Base-by-base conservation (phyloP, 2,329 filamentous ascomycete genomes). In the Endothia cerciana region DNA sequence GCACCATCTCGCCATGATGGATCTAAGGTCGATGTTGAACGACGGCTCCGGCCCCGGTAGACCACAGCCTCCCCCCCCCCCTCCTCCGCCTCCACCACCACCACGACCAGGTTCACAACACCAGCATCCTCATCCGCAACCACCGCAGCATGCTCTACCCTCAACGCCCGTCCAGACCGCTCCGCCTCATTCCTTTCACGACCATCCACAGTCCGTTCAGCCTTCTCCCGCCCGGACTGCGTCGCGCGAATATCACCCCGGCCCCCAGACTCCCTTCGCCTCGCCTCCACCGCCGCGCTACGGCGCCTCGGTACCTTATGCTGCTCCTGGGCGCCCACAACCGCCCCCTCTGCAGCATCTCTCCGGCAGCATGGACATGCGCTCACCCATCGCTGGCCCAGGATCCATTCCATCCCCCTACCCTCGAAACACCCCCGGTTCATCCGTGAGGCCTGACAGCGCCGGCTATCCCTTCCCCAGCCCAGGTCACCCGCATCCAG, bases 11-110 rank as follows among this genome's bases (percentile, higher is more conserved):
- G 61, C 59, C 15, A 73, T 65, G 63, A 82, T 87, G 84, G 83
- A 86, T 78, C 79, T 87, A 65, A 76, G 79, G 69, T 81, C 80
- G 19, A 83, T 88, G 71, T 76, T 88, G 58, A 88, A 87, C 74
- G 85, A 84, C 68, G 81, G 77, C 70, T 72, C 73, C 56, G 74
- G 76, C 60, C 71, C 74, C 64, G 76, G 69, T 72, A 70, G 68
- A 62, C n/a, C 71, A 68, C 60, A 22, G 22, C 57, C 59, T 38
- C 47, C 49, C 33, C 30, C 60, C 47, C 38, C 43, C 40, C 60
- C 63, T 55, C 47, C 73, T 13, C 62, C 69, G 67, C 67, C 71
- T 68, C 69, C 69, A 72, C 70, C 69, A 67, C 36, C 72, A 38
- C 49, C 55, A 62, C 63, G 57, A 30, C 62, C 59, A 30, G 58